Base-by-base conservation (phyloP, 176 grass and related monocot genomes). In the Oropetium thomaeum region DNA sequence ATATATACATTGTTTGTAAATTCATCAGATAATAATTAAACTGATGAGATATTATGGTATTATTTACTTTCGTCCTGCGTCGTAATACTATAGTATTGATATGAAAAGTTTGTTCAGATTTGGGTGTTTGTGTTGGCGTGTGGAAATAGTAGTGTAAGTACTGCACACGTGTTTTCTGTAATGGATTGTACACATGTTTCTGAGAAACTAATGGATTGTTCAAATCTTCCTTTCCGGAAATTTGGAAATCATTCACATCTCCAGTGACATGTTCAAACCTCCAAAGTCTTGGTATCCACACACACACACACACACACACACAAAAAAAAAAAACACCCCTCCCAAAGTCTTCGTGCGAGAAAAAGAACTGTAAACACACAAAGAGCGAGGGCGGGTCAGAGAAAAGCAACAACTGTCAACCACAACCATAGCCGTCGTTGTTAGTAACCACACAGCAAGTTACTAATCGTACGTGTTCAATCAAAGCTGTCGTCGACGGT, bases 1-100 rank as follows among this genome's bases (percentile, higher is more conserved):
- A 1, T 32, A 1, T 27, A 68, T 23, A 5, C 49, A 61, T 38
- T 49, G 58, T 22, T 39, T 87, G 66, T 78, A 77, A 72, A 82
- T 81, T 58, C 66, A 5, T 42, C 53, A 7, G 67, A 60, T 67
- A 73, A n/a, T n/a, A n/a, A n/a, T n/a, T n/a, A n/a, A 85, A 69
- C 28, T 39, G 25, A 22, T 25, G 45, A 52, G 20, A 83, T 35
- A 48, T 16, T 75, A 20, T 35, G 47, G 45, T 30, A 7, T 66
- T 35, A n/a, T 45, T 38, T 60, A 23, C 48, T n/a, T 52, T 20
- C 48, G 22, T 7, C 48, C 20, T 52, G 48, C 48, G 48, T 52
- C 48, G 9, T 8, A 0, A 8, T 9, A 42, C 10, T 42, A 10
- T 10, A 4, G 0, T 53, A 23, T 8, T 53, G 0, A 4, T 8